phyloP scores from a whole-genome alignment of 2,329 filamentous ascomycete genomes.

The Coniosporium tulheliwenetii region DNA sequence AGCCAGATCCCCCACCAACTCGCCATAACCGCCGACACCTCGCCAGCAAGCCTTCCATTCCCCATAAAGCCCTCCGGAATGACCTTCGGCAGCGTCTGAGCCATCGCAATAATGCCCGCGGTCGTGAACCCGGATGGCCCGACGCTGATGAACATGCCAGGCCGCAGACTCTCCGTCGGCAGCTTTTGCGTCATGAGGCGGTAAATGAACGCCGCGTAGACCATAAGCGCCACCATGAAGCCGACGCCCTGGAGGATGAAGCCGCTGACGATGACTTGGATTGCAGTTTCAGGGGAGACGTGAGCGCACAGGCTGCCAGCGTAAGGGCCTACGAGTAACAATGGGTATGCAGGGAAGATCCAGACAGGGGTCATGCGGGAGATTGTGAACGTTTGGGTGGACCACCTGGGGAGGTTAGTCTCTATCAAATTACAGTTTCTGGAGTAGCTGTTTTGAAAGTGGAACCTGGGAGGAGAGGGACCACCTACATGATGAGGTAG shows the following conservation, averaged over 20 bases:
- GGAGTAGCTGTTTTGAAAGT: no score
- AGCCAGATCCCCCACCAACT: constrained; percentile 62
- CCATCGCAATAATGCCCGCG: constrained; percentile 44
- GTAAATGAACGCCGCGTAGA: constrained; percentile 72
- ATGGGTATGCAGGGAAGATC: constrained; percentile 75
- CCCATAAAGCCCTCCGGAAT: constrained; percentile 41
- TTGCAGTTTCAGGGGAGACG: constrained; percentile 24
- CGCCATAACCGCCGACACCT: constrained; percentile 37
- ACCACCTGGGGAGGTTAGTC: constrained; percentile 31
- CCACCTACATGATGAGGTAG: constrained; percentile 55
- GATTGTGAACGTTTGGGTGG: constrained; percentile 52
- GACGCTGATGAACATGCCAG: constrained; percentile 75
- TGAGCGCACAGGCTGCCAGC: constrained; percentile 42
- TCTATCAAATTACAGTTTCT: no score
- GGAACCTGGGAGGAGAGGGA: constrained; percentile 12
- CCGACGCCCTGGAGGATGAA: constrained; percentile 48
- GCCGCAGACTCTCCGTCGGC: constrained; percentile 57
- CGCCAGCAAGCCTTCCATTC: constrained; percentile 36
- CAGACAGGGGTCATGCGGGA: constrained; percentile 76
- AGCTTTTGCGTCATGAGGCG: constrained; percentile 80
- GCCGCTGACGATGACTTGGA: constrained; percentile 43
- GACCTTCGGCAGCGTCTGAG: constrained; percentile 29
- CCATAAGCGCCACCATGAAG: constrained; percentile 56
- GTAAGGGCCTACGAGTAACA: constrained; percentile 62
- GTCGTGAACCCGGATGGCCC: constrained; percentile 60